A percentile compares a stretch with the other conserved stretches of the same genome.
phyloP scores from a whole-genome alignment of 2,329 filamentous ascomycete genomes.

The Cylindrodendrum hubeiense region DNA sequence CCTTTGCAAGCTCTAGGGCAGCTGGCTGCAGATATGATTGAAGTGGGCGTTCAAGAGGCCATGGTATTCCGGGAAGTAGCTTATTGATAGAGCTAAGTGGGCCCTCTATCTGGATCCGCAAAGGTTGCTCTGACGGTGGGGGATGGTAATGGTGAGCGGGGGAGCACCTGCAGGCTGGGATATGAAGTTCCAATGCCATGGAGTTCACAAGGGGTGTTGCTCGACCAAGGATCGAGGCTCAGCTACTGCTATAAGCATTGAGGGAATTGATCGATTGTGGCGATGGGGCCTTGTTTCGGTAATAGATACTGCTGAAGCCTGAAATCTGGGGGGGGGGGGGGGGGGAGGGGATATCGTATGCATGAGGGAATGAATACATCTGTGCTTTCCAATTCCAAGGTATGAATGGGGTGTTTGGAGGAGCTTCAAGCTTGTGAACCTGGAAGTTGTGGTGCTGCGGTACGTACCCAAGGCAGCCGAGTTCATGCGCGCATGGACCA shows the following conservation, averaged over 20 bases:
- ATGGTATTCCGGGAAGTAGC: slow-evolving; percentile 27
- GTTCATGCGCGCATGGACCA: neutral
- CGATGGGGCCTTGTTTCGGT: too few relatives aligned
- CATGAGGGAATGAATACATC: too few relatives aligned
- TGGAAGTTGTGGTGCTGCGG: neutral
- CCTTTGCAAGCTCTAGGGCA: slow-evolving; percentile 26
- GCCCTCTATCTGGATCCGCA: slow-evolving; percentile 40
- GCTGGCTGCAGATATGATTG: slow-evolving; percentile 30
- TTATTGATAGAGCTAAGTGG: slow-evolving; percentile 32
- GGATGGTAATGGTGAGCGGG: slow-evolving; percentile 30
- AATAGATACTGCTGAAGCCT: too few relatives aligned
- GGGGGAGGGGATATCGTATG: too few relatives aligned
- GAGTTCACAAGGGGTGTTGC: too few relatives aligned
- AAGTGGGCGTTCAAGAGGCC: slow-evolving; percentile 5
- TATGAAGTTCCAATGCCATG: slow-evolving; percentile 29
- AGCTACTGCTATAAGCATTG: too few relatives aligned
- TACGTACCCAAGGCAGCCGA: too few relatives aligned
- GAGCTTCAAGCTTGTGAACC: neutral
- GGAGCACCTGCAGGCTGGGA: slow-evolving; percentile 29
- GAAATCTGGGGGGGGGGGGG: too few relatives aligned
- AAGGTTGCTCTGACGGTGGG: slow-evolving; percentile 25
- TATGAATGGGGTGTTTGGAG: too few relatives aligned
- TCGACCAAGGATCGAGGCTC: too few relatives aligned
- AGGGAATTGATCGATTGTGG: too few relatives aligned
- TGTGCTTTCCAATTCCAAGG: too few relatives aligned